Percentiles rank a stretch among this genome's conserved stretches.
Evolutionary conservation across 2,329 filamentous ascomycete genomes (phyloP).

Genomic region (Trichophyton rubrum): DNA sequence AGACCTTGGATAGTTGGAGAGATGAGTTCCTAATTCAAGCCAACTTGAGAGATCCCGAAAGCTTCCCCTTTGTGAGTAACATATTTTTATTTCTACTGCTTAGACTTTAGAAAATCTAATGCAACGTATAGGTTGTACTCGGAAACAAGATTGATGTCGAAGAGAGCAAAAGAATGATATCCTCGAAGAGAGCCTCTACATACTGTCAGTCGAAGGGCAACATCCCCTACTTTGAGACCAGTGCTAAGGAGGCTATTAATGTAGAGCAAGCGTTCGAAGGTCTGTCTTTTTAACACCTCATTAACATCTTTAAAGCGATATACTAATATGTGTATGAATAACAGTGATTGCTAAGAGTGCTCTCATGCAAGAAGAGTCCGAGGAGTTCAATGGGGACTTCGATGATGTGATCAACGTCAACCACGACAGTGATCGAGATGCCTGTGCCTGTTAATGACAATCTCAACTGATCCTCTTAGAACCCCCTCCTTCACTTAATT

Average conservation of each 20-base stretch:
- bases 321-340: not conserved
- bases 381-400: conserved; percentile 95
- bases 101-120: conserved; percentile 1
- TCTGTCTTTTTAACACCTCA: conserved; percentile 24
- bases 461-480: conserved; percentile 13
- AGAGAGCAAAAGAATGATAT: conserved; percentile 94
- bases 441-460: conserved; percentile 68
- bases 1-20: conserved; percentile 94
- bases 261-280: conserved; percentile 79
- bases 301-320: not conserved
- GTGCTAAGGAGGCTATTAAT: conserved; percentile 96
- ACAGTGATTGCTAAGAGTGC: conserved; percentile 92
- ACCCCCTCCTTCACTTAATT: conserved; percentile 11
- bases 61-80: conserved; percentile 79
- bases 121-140: conserved; percentile 58
- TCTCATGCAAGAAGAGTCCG: conserved; percentile 89
- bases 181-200: conserved; percentile 87
- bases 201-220: conserved; percentile 97
- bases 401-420: conserved; percentile 97
- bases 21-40: conserved; percentile 98
- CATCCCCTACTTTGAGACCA: conserved; percentile 98
- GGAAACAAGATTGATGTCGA: conserved; percentile 99
- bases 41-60: conserved; percentile 88
- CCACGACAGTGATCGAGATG: conserved; percentile 83
- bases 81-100: not conserved